Conservation (phyloP, 345 rosid species). For the Cardiospermum halicacabum region DNA sequence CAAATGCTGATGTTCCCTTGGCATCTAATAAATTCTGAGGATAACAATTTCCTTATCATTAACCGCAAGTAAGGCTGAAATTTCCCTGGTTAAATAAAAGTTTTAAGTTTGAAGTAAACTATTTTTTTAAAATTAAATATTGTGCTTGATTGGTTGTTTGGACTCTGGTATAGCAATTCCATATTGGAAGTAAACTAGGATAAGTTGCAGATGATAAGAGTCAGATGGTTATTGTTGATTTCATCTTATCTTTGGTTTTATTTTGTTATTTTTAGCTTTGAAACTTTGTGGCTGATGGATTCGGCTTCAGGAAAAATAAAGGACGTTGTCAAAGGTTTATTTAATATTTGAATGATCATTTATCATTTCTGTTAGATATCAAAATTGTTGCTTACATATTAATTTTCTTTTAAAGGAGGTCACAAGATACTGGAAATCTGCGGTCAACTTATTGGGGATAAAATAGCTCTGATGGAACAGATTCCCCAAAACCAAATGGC, state of each 20-base stretch:
- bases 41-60: constrained; percentile 42
- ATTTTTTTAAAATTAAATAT: neutral
- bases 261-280: constrained; percentile 52
- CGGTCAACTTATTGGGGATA: constrained; percentile 49
- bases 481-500: constrained; percentile 51
- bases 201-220: too few relatives aligned
- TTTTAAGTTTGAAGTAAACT: neutral
- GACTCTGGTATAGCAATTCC: neutral
- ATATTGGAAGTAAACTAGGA: too few relatives aligned
- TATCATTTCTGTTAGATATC: neutral
- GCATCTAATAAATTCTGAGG: constrained; percentile 66
- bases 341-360: constrained; percentile 13
- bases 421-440: constrained; percentile 46
- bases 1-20: constrained; percentile 63
- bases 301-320: constrained; percentile 55
- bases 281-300: constrained; percentile 71
- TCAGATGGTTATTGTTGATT: neutral
- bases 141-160: neutral
- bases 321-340: constrained; percentile 64
- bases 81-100: neutral
- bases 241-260: neutral
- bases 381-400: constrained; percentile 16
- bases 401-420: constrained; percentile 39
- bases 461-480: constrained; percentile 54
- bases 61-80: constrained; percentile 48